Evolutionary conservation across 495 filamentous ascomycete genomes (phyloP), one percentile per base, ranked within the genome.

Genomic region (Hypoxylon cercidicola): DNA sequence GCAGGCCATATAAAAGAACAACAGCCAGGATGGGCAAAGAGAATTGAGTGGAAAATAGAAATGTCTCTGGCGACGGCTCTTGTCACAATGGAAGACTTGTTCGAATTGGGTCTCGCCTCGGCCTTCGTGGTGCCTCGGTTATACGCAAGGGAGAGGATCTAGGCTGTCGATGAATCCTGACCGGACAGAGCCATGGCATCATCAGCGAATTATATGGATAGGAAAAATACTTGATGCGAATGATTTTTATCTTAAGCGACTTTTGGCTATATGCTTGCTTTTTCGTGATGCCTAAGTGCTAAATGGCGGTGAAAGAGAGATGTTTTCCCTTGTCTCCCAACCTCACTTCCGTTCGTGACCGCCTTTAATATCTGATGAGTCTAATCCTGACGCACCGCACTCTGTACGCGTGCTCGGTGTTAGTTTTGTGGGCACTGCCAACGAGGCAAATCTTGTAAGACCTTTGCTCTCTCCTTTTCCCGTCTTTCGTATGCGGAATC

Each of bases 191-290:
- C 21, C 44, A 32, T 10, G 46, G 43, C 58, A 67, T 62, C 46
- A 30, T 43, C 62, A 67, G 65, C 30, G 30, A 59, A 62, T 37
- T 54, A 68, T 39, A 68, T 63, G 65, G 59, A 63, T 68, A 68
- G 59, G 65, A 59, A 62, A 64, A 39, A 63, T 62, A 45, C 32
- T 55, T 59, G 60, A 63, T 60, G 44, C 39, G 59, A 68, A 68
- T 59, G 60, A 63, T 21, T 60, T 59, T 46, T 59, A n/a, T 37
- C 16, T 20, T 18, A 1, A 15, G n/a, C 35, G 1, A 0, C 46
- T 15, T 19, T 16, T 10, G 28, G 4, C 47, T 37, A 34, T 37
- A 34, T 18, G 13, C n/a, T 43, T 13, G 10, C 11, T 47, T 40
- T 49, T 18, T 48, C 20, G 54, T 55, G 59, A 68, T 13, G 55